A percentile compares a stretch with the other conserved stretches of the same genome.
Evolutionary conservation across 2,329 filamentous ascomycete genomes (phyloP).

Genomic region (Calycina herbarum): DNA sequence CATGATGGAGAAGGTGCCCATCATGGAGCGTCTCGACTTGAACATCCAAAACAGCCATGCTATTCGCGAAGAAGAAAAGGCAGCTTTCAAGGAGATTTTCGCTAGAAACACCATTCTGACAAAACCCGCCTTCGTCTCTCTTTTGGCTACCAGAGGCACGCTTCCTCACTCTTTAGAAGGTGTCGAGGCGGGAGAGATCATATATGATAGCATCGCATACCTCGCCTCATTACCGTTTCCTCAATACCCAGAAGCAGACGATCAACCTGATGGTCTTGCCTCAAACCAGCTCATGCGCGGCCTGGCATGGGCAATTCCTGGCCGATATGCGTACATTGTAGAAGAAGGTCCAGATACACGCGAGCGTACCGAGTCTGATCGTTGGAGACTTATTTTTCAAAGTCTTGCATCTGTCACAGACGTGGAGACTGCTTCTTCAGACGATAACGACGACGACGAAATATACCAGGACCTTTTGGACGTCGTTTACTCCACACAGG

Average conservation of each 20-base stretch:
- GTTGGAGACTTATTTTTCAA: neutral
- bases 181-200: slow-evolving; percentile 2
- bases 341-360: neutral
- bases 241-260: neutral
- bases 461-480: slow-evolving; percentile 5
- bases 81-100: neutral
- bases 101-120: neutral
- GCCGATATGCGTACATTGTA: neutral
- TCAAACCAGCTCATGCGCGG: slow-evolving; percentile 1
- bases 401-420: neutral
- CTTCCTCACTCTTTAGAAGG: slow-evolving; percentile 4
- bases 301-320: slow-evolving; percentile 4
- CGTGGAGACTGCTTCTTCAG: neutral
- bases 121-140: neutral
- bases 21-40: neutral
- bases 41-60: neutral
- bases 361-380: neutral
- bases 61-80: slow-evolving; percentile 1
- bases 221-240: slow-evolving; percentile 2
- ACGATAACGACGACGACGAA: neutral
- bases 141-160: neutral
- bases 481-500: slow-evolving; percentile 6
- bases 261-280: neutral
- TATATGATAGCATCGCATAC: slow-evolving; percentile 1
- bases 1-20: neutral